Evolutionary conservation across 768 basidiomycete species (phyloP).

Genomic region (Epithele typhae): DNA sequence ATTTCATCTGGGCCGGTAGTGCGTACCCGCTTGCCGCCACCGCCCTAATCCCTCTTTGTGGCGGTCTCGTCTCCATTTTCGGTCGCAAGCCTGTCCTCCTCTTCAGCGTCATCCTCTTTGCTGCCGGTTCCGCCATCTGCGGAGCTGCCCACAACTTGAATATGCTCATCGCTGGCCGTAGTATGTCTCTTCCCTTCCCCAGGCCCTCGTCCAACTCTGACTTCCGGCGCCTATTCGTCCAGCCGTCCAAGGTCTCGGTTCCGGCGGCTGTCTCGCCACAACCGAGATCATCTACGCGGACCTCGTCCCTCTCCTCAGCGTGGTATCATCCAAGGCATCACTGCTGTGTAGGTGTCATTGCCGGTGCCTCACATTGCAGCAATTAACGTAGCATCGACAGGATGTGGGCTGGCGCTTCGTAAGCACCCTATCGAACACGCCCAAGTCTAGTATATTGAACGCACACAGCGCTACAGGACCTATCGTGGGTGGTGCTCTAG

Average conservation of each 20-base stretch:
- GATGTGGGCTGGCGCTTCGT: too few species aligned
- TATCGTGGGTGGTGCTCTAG: conserved; percentile 22
- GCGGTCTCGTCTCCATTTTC: conserved; percentile 18
- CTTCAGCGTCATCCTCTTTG: conserved; percentile 27
- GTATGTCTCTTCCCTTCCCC: background rate
- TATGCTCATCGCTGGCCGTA: conserved; percentile 36
- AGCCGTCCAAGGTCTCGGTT: conserved; percentile 24
- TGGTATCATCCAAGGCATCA: conserved; percentile 27
- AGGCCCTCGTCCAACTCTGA: background rate
- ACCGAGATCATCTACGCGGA: conserved; percentile 21
- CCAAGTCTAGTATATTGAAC: too few species aligned
- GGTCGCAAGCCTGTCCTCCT: conserved; percentile 20
- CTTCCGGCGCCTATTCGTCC: background rate
- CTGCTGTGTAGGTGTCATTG: background rate
- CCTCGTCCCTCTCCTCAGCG: conserved; percentile 20
- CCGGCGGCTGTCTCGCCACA: conserved; percentile 16
- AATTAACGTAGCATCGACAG: too few species aligned
- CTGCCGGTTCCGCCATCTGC: conserved; percentile 35
- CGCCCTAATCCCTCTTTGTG: conserved; percentile 30
- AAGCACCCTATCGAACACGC: too few species aligned
- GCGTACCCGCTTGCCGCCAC: conserved; percentile 33
- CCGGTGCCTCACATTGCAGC: too few species aligned
- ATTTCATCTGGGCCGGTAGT: conserved; percentile 22
- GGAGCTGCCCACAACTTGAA: conserved; percentile 36
- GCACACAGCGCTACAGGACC: conserved; percentile 19